Conservation (phyloP, 2,329 filamentous ascomycete species). For the Pseudocercospora cruenta region DNA sequence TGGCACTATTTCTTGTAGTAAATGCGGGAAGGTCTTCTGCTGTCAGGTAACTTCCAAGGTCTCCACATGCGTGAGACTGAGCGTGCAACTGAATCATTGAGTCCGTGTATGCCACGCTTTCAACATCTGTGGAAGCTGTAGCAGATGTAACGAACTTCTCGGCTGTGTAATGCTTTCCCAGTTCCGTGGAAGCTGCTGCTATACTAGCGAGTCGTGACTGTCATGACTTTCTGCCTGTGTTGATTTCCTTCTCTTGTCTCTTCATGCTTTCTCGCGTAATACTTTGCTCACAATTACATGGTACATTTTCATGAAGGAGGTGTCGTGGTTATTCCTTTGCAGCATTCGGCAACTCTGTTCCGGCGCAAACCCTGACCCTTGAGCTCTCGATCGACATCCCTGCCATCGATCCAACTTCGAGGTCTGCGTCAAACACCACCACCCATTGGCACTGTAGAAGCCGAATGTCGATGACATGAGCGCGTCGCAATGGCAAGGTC, state of each 20-base stretch:
- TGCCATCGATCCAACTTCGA: not conserved
- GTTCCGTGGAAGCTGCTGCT: no score
- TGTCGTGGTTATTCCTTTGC: not conserved
- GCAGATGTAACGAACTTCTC: no score
- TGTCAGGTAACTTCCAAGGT: no score
- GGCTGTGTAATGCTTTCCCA: no score
- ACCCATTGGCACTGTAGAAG: not conserved
- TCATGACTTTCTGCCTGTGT: not conserved
- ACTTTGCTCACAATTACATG: not conserved
- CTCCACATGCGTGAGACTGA: no score
- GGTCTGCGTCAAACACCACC: not conserved
- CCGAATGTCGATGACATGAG: constrained; percentile 24
- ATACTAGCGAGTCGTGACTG: not conserved
- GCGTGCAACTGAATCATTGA: no score
- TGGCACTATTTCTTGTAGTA: no score
- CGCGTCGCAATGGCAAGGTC: constrained; percentile 29
- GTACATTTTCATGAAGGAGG: not conserved
- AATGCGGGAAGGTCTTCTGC: no score
- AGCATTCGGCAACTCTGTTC: not conserved
- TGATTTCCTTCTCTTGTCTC: not conserved
- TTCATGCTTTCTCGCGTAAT: not conserved
- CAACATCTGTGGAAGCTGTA: no score
- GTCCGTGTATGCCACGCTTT: no score
- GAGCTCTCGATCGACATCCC: constrained; percentile 1
- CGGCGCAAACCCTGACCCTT: not conserved